Evolutionary conservation across 2,329 filamentous ascomycete genomes (phyloP).

Genomic region (Colletotrichum phormii): DNA sequence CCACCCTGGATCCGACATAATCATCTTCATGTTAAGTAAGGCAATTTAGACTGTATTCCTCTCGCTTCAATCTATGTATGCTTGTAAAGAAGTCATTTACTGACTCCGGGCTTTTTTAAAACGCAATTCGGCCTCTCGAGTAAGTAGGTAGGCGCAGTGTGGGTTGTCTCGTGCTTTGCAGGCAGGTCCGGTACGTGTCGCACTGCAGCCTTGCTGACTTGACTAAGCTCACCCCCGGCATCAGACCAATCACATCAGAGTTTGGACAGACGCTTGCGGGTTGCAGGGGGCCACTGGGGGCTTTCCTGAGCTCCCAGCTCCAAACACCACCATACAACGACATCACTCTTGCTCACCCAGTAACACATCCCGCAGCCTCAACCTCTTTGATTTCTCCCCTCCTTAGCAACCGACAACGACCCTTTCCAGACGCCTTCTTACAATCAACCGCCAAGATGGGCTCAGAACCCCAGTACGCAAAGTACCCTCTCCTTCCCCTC

Average conservation of each 20-base stretch:
- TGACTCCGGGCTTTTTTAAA: too few relatives aligned
- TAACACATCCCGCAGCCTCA: slow-evolving; percentile 16
- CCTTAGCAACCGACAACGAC: background rate
- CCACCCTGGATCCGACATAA: too few relatives aligned
- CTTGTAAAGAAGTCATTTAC: too few relatives aligned
- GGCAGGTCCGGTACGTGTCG: slow-evolving; percentile 36
- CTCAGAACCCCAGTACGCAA: slow-evolving; percentile 86
- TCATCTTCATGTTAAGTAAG: too few relatives aligned
- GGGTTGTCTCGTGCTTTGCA: background rate
- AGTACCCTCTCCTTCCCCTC: slow-evolving; percentile 84
- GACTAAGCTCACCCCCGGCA: slow-evolving; percentile 28
- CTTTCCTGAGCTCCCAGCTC: slow-evolving; percentile 32
- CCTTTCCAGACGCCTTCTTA: background rate
- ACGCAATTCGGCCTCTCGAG: too few relatives aligned
- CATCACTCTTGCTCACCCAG: slow-evolving; percentile 32
- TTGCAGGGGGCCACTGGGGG: slow-evolving; percentile 36
- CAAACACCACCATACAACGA: slow-evolving; percentile 33
- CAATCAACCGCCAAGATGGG: slow-evolving; percentile 61
- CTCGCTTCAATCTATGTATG: too few relatives aligned
- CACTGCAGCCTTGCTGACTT: slow-evolving; percentile 37
- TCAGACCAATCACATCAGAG: slow-evolving; percentile 23
- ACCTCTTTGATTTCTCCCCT: slow-evolving; percentile 1
- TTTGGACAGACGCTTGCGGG: slow-evolving; percentile 30
- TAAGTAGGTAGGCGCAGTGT: background rate
- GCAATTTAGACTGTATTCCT: too few relatives aligned